These are phyloP conservation scores for Aquilaria agallochum DNA, from an alignment of 441 rosid species.

Conservation along the genomic window DNA sequence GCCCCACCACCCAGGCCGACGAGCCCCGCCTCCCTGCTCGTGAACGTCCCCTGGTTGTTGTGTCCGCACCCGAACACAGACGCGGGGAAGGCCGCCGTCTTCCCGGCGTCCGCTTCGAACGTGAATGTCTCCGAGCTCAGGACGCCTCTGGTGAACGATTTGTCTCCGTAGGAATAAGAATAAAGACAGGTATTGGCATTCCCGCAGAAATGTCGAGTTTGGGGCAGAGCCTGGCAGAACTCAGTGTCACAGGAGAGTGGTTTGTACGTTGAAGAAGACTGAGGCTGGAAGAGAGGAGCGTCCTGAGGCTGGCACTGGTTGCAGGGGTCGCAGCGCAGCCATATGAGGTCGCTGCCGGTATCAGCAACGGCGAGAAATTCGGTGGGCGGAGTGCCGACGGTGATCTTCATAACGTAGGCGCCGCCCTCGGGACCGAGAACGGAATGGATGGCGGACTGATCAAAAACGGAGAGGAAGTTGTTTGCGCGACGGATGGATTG, in stretches of 20 bases:
- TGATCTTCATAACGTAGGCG: constrained; percentile 37
- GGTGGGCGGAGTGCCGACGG: constrained; percentile 41
- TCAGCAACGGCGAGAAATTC: constrained; percentile 32
- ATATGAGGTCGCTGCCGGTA: constrained; percentile 50
- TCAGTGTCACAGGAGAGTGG: constrained; percentile 19
- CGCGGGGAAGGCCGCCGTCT: constrained; percentile 12
- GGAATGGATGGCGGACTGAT: constrained; percentile 7
- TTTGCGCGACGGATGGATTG: constrained; percentile 26
- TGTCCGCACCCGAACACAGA: constrained; percentile 44
- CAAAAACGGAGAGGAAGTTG: neutral
- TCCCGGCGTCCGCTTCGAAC: constrained; percentile 24
- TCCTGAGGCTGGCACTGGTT: constrained; percentile 36
- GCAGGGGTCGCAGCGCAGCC: constrained; percentile 60
- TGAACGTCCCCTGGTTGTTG: constrained; percentile 22
- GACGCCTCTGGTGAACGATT: constrained; percentile 21
- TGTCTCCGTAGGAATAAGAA: constrained; percentile 22
- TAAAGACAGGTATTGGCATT: constrained; percentile 22
- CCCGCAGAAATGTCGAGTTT: constrained; percentile 7
- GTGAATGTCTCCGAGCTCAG: constrained; percentile 32
- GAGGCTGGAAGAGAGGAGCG: constrained; percentile 30
- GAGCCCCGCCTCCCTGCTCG: constrained; percentile 25
- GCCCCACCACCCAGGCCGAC: constrained; percentile 40
- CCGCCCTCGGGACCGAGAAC: constrained; percentile 13
- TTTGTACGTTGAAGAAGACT: constrained; percentile 28
- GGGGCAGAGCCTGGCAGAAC: constrained; percentile 11